A percentile compares a stretch with the other conserved stretches of the same genome.
Conservation (phyloP, 768 basidiomycete species). For the Calocera viscosa region DNA sequence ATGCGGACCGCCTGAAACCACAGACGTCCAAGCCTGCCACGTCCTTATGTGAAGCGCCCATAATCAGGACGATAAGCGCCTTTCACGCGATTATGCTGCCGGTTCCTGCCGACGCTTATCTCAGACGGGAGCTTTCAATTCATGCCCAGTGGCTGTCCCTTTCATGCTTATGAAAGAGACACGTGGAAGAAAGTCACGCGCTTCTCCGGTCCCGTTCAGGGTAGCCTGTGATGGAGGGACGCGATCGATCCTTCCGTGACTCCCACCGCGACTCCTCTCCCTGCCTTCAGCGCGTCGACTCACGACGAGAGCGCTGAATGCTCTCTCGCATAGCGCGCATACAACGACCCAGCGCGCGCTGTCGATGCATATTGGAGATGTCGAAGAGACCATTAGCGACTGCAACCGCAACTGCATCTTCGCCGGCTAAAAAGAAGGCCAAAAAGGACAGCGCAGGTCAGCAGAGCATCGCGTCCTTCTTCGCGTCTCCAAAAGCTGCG, state of each 20-base stretch:
- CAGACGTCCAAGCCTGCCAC: neutral
- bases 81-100: neutral
- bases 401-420: neutral
- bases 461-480: neutral
- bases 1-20: too few relatives aligned
- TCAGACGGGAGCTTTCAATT: constrained; percentile 1
- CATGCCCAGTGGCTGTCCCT: neutral
- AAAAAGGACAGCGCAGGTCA: neutral
- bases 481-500: constrained; percentile 2
- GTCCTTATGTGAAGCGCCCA: neutral
- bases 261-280: neutral
- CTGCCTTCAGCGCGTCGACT: neutral
- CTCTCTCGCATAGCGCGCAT: neutral
- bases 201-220: constrained; percentile 6
- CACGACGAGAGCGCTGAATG: neutral
- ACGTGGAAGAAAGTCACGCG: neutral
- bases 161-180: neutral
- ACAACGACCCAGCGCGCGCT: neutral
- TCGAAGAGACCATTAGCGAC: constrained; percentile 1
- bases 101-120: constrained; percentile 2
- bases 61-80: neutral
- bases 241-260: neutral
- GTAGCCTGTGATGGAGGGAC: neutral
- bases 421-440: neutral
- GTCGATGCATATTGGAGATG: neutral